Conservation (phyloP, 129 eudicot species). For the Rutidosis leptorrhynchoides region DNA sequence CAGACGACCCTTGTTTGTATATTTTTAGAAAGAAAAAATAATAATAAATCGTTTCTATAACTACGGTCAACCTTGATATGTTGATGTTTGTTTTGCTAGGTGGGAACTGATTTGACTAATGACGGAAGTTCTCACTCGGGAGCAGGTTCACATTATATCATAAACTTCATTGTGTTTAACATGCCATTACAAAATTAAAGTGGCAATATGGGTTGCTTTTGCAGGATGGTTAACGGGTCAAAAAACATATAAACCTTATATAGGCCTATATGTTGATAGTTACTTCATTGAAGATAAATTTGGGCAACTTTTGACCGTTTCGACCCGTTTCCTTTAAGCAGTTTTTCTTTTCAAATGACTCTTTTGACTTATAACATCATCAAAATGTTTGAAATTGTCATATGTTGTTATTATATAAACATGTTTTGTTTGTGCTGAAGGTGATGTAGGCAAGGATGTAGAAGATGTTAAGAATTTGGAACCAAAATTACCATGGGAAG, state of each 20-base stretch:
- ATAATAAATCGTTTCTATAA: not conserved
- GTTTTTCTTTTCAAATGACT: not conserved
- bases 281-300: not conserved
- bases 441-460: conserved; percentile 34
- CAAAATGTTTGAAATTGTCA: not conserved
- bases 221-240: not conserved
- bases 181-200: not conserved
- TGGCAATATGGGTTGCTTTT: not conserved
- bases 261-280: not conserved
- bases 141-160: conserved; percentile 37
- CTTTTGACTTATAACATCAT: not conserved
- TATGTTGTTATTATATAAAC: not conserved
- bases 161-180: not conserved
- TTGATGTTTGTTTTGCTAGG: conserved; percentile 37
- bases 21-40: not conserved
- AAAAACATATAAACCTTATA: not conserved
- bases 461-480: conserved; percentile 37
- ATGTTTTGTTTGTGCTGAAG: conserved; percentile 16
- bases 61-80: not conserved
- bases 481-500: conserved; percentile 50
- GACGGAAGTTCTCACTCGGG: conserved; percentile 43
- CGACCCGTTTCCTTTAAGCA: not conserved
- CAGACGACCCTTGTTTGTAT: not conserved
- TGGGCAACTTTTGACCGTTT: not conserved
- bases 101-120: conserved; percentile 41